phyloP scores from a whole-genome alignment of 257 asterid genomes.

The Parsonsia alboflavescens region DNA sequence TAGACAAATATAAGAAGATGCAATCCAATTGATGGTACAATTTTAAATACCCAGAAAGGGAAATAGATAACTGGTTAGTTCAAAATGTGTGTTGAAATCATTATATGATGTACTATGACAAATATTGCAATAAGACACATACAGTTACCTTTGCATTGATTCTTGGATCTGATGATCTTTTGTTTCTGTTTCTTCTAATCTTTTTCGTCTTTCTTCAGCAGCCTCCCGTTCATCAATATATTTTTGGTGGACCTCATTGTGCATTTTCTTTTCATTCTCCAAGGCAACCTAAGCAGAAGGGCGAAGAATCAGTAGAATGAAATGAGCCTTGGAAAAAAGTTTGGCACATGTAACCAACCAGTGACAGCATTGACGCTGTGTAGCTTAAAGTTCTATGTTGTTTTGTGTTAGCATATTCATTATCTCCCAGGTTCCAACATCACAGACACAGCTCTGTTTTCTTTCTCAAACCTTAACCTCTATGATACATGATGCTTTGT shows the following conservation, averaged over 20 bases:
- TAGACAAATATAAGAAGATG: background rate
- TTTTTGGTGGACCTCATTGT: constrained; percentile 52
- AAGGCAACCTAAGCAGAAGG: constrained; percentile 47
- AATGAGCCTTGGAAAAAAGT: background rate
- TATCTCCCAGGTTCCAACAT: background rate
- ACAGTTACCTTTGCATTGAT: constrained; percentile 65
- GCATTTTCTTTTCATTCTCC: constrained; percentile 50
- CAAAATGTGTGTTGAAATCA: background rate
- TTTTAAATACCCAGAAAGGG: background rate
- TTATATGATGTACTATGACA: background rate
- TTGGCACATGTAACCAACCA: background rate
- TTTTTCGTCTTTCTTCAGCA: constrained; percentile 56
- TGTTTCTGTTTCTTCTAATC: constrained; percentile 77
- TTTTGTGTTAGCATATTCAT: background rate
- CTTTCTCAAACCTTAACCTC: background rate
- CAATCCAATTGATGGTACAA: background rate
- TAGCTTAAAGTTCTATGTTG: background rate
- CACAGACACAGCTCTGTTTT: background rate
- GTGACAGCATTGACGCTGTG: background rate
- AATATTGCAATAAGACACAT: constrained; percentile 4
- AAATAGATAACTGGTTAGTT: background rate
- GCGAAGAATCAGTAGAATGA: background rate
- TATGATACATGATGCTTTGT: background rate
- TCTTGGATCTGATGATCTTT: constrained; percentile 71
- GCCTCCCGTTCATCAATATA: constrained; percentile 51